Base-by-base conservation (phyloP, 768 basidiomycete genomes). In the Tephrocybe sp. region DNA sequence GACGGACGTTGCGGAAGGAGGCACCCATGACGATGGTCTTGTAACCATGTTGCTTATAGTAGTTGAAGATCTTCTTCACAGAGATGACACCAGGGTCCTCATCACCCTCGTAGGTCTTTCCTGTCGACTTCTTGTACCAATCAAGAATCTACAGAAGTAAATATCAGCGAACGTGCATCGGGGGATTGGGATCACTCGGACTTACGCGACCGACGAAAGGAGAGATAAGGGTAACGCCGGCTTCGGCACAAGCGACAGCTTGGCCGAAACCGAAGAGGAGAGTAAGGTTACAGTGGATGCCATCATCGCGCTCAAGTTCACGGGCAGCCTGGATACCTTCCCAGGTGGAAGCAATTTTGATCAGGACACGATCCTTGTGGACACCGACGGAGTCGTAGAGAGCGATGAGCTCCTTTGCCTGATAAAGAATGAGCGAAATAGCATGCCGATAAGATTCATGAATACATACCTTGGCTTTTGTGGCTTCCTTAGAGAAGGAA, bases 11-110 rank as follows among this genome's bases (percentile, higher is more conserved):
- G 67, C 97, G 90, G 94, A 99, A 97, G 25, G 93, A 95, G 52
- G 97, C 97, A 66, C 95, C 97, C 97, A 98, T 97, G 69, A 98
- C 95, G 71, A 99, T 97, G 60, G 97, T 99, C 64, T 94, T 91
- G 83, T 99, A 98, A 52, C 82, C 80, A 73, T 98, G 83, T 68
- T 97, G 94, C 81, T 97, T 98, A 84, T 99, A 99, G 72, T 94
- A 98, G 79, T 95, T 91, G 84, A 87, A 99, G 77, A 99, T 99
- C 73, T 80, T 88, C 77, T 91, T 87, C 55, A 99, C 97, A 34
- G 91, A 94, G 69, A 84, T 70, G 61, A 99, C 97, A 76, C 97
- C 95, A 10, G 95, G 95, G 76, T 98, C 95, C 39, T 85, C 82
- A 56, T 91, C 92, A 43, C 91, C 93, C 58, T 84, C 82, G 77